phyloP scores from a whole-genome alignment of 805 yeast genomes.

The Pichia cephalocereana region DNA sequence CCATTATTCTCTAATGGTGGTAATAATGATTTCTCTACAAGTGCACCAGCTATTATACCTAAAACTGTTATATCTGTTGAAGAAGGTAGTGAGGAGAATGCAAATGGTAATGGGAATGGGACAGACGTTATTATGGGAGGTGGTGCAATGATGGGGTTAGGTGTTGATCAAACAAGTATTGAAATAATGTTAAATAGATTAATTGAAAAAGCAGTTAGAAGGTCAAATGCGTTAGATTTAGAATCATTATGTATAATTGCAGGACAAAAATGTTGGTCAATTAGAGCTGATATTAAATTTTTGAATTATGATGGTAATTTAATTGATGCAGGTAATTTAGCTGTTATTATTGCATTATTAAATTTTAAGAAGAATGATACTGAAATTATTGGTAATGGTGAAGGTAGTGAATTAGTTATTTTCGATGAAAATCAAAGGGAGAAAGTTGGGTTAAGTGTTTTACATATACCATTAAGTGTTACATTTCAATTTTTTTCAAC shows the following conservation, averaged over 20 bases:
- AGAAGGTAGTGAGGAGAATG: neutral
- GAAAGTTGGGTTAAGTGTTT: constrained; percentile 74
- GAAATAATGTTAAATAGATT: constrained; percentile 75
- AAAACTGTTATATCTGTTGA: constrained; percentile 1
- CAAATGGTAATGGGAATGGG: too few relatives aligned
- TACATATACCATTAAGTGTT: constrained; percentile 86
- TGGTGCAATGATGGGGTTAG: constrained; percentile 8
- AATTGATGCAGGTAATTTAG: constrained; percentile 83
- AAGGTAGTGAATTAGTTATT: constrained; percentile 45
- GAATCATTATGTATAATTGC: constrained; percentile 88
- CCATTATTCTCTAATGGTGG: constrained; percentile 66
- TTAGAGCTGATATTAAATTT: constrained; percentile 85
- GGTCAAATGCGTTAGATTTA: constrained; percentile 85
- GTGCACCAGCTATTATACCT: constrained; percentile 8
- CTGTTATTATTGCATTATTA: constrained; percentile 75
- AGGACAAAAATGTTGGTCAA: constrained; percentile 84
- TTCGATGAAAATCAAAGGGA: constrained; percentile 72
- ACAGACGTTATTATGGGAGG: constrained; percentile 5
- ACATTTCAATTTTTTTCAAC: constrained; percentile 83
- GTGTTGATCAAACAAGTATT: constrained; percentile 50
- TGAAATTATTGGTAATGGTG: constrained; percentile 43
- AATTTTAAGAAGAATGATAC: constrained; percentile 84
- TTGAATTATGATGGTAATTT: constrained; percentile 89
- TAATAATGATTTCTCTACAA: constrained; percentile 20
- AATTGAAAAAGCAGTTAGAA: constrained; percentile 83